phyloP scores from a whole-genome alignment of 2,329 filamentous ascomycete species.

The Cytospora piceicola region DNA sequence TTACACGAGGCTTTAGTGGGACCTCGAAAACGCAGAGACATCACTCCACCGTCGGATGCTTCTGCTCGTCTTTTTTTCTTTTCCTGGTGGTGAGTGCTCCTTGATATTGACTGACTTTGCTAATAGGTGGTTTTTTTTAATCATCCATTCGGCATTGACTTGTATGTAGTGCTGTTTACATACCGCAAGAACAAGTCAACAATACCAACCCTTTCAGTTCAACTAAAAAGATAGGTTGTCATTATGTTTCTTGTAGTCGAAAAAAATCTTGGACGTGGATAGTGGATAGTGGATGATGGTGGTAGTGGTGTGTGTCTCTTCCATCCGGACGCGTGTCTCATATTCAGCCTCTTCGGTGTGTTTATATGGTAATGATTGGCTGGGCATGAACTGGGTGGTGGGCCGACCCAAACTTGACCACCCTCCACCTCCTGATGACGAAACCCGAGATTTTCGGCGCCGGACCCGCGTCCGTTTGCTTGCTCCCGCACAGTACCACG shows the following conservation, averaged over 20 bases:
- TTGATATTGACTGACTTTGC: no score
- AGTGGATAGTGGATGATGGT: no score
- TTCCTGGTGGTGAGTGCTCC: no score
- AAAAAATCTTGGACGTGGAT: background rate
- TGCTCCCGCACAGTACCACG: no score
- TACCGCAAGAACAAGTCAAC: no score
- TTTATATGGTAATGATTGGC: background rate
- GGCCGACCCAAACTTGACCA: background rate
- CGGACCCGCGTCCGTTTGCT: no score
- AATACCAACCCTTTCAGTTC: no score
- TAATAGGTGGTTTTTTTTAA: no score
- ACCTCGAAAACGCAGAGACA: background rate
- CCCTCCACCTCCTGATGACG: background rate
- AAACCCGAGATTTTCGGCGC: background rate
- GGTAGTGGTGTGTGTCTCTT: background rate
- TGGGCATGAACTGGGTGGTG: background rate
- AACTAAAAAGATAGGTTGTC: background rate
- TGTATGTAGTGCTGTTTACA: no score
- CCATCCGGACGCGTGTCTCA: background rate
- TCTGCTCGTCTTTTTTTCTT: no score
- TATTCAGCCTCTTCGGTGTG: conserved; percentile 1
- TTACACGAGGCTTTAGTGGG: background rate
- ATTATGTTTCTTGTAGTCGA: background rate
- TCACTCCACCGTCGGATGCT: background rate
- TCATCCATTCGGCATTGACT: no score